Conservation (phyloP, 345 rosid species). For the Citrus trifoliata region DNA sequence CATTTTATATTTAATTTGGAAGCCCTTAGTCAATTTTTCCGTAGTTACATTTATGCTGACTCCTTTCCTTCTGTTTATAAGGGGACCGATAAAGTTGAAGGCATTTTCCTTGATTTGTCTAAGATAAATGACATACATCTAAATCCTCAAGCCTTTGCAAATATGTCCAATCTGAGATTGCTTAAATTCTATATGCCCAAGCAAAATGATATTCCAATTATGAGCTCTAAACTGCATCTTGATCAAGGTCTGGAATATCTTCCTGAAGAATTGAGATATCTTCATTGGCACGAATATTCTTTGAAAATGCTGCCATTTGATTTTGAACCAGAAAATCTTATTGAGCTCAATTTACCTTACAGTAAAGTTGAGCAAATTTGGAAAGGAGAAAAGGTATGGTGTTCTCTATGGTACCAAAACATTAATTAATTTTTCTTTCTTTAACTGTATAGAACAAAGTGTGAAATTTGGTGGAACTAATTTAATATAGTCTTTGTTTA, state of each 20-base stretch:
- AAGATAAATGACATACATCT: not conserved
- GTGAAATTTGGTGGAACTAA: too few species aligned
- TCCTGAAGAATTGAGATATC: not conserved
- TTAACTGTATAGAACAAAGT: not conserved
- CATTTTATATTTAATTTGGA: too few species aligned
- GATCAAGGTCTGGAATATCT: not conserved
- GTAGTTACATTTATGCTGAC: too few species aligned
- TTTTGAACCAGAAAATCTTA: not conserved
- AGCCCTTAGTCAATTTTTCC: too few species aligned
- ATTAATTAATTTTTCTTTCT: not conserved
- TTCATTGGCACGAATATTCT: not conserved
- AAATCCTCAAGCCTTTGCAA: not conserved
- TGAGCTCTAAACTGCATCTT: not conserved
- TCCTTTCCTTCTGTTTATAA: too few species aligned
- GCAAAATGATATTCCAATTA: too few species aligned
- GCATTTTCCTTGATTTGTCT: not conserved
- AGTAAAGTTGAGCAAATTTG: not conserved
- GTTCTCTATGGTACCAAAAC: accelerated
- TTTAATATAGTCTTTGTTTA: not conserved
- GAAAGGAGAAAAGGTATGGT: not conserved
- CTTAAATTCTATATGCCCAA: not conserved
- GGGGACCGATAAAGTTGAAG: too few species aligned
- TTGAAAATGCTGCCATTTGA: not conserved
- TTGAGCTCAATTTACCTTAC: not conserved
- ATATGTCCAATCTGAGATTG: not conserved